Evolutionary conservation across 2,329 filamentous ascomycete species (phyloP), one percentile per base, ranked within the genome.

Genomic region (Xylaria sp.): DNA sequence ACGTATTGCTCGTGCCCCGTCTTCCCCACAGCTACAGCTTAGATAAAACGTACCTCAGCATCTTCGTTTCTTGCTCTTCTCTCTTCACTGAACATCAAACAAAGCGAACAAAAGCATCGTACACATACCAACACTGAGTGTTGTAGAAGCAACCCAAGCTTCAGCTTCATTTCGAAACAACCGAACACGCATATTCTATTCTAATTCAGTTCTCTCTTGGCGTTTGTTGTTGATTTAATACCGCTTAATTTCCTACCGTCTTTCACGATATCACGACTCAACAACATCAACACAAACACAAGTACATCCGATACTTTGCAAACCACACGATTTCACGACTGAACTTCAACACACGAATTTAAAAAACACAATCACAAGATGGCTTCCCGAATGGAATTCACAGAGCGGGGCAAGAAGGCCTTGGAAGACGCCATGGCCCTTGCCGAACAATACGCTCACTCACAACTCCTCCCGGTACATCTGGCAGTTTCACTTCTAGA

Each of bases 391-490:
- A 93, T 94, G 90, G 91, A 97, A 80, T 98, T 98, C 80, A 99
- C 96, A 74, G 95, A 98, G 83, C 87, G 92, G 83, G 96, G 93
- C 74, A 92, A 94, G 80, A 93, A 95, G 84, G 92, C 95, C 77
- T 87, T 99, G 79, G 89, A 92, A 77, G 94, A 98, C 81, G 93
- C 94, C 81, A 94, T 96, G 86, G 86, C 88, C 69, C 87, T 98
- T 76, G 94, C 95, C 74, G 90, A 94, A 81, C 91, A 96, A 84
- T 97, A 98, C 80, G 89, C 90, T 48, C 96, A 99, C 84, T 91
- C 94, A 50, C 95, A 99, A 81, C 89, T 98, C 70, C 87, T 94
- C 64, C 96, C 96, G 18, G 83, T 98, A 69, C 96, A 99, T 81
- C 88, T 99, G 63, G 94, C 94, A 54, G 92, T 94, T 64, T 90